Base-by-base conservation (phyloP, 2,329 filamentous ascomycete species). In the Penicillium crustosum region DNA sequence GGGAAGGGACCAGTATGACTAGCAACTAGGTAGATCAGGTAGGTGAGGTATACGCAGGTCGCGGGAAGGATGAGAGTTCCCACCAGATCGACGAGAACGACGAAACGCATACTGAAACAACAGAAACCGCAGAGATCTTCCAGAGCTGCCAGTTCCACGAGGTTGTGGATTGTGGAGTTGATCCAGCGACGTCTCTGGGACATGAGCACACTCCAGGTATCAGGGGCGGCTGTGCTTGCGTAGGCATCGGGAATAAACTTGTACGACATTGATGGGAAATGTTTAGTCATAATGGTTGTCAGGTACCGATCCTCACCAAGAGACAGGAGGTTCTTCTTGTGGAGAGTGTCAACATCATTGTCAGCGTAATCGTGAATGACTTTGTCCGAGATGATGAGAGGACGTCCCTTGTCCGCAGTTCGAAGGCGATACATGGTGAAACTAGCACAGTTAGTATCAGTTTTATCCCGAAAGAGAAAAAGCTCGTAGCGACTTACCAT, bases 141-240 rank as follows among this genome's bases (percentile, higher is more conserved):
- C 47, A 99, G 83, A 68, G 89, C 89, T 73, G 96, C 88, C 70
- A 99, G 81, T 75, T 99, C 94, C 27, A 89, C 89, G 71, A 99
- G 77, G 74, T 99, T 99, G 82, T 99, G 94, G 61, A 99, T 89
- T 10, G 94, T 99, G 1, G 94, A 97, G 79, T 99, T 99, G 76
- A 99, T 99, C 94, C 94, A 99, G 74, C 94, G 89, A 81, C 94
- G 92, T 82, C 94, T 88, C 75, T 99, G 94, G n/a, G 94, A 99
- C 33, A 99, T 82, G 67, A 99, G 79, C 68, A 99, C 91, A 70
- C 88, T 90, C 91, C 93, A 99, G 25, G 89, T 90, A 70, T 97
- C 92, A 2, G 94, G 94, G 0, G 94, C 94, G 43, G 93, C 93
- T 2, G 94, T 99, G 70, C 90, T 88, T 66, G 93, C 95, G 75